A percentile compares a stretch with the other conserved stretches of the same genome.
Conservation (phyloP, 1,284 basidiomycete species). For the Athelia sp. region DNA sequence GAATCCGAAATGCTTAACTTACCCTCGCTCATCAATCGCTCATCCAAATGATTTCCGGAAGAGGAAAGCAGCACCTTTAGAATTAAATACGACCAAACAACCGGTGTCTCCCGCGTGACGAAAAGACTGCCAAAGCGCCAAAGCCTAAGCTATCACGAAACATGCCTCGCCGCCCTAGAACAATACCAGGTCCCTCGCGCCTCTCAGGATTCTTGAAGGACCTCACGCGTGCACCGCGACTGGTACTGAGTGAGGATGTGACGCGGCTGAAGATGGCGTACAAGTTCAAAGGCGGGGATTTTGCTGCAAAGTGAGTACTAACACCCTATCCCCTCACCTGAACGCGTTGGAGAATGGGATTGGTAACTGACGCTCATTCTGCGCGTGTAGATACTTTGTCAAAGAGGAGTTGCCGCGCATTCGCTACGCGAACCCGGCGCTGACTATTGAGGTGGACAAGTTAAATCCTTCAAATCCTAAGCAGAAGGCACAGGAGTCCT, state of each 20-base stretch:
- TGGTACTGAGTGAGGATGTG: background rate
- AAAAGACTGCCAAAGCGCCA: too few relatives aligned
- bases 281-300: background rate
- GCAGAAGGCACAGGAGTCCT: slow-evolving; percentile 46
- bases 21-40: too few relatives aligned
- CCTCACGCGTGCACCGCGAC: slow-evolving; percentile 50
- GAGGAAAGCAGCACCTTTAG: too few relatives aligned
- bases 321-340: too few relatives aligned
- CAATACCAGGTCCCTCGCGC: slow-evolving; percentile 45
- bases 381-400: slow-evolving; percentile 70
- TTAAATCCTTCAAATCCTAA: slow-evolving; percentile 47
- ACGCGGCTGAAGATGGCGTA: background rate
- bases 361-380: background rate
- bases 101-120: too few relatives aligned
- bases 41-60: too few relatives aligned
- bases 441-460: slow-evolving; percentile 54
- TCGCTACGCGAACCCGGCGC: slow-evolving; percentile 62
- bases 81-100: too few relatives aligned
- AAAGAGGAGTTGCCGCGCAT: slow-evolving; percentile 72
- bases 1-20: too few relatives aligned
- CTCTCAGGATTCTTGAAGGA: slow-evolving; percentile 49
- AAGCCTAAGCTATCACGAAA: too few relatives aligned
- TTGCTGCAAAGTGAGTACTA: slow-evolving; percentile 18
- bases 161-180: slow-evolving; percentile 39
- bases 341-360: background rate